A percentile compares a stretch with the other conserved stretches of the same genome.
phyloP scores from a whole-genome alignment of 305 asterid species.

The Caryopteris hybrid region DNA sequence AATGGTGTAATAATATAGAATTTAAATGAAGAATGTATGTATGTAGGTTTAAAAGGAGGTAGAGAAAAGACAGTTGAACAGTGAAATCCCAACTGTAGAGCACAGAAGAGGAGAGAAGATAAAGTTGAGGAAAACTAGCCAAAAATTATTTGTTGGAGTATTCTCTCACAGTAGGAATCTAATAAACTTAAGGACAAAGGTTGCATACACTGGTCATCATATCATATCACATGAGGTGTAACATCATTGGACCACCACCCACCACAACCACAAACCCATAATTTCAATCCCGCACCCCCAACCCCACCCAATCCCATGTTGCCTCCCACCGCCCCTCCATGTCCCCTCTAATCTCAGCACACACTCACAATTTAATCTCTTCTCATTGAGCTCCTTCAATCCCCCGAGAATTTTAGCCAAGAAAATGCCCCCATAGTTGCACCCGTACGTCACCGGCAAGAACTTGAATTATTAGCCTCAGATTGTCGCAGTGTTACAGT shows the following conservation, averaged over 20 bases:
- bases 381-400: not conserved
- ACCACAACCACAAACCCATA: conserved; percentile 30
- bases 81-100: not conserved
- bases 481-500: conserved; percentile 14
- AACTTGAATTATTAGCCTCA: conserved; percentile 8
- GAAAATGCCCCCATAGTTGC: conserved; percentile 26
- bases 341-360: conserved; percentile 67
- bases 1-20: not conserved
- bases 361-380: conserved; percentile 13
- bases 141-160: conserved; percentile 16
- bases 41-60: not conserved
- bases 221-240: conserved; percentile 40
- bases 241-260: conserved; percentile 60
- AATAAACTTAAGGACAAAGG: conserved; percentile 33
- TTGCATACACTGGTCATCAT: conserved; percentile 36
- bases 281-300: conserved; percentile 22
- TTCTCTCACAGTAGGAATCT: conserved; percentile 19
- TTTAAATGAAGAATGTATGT: not conserved
- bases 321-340: conserved; percentile 55
- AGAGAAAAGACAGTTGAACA: not conserved
- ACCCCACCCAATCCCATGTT: conserved; percentile 45
- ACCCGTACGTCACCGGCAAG: conserved; percentile 11
- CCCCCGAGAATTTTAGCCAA: not conserved
- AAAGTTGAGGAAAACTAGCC: not conserved
- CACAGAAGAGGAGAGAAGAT: not conserved